A percentile compares a stretch with the other conserved stretches of the same genome.
Evolutionary conservation across 2,329 filamentous ascomycete species (phyloP).

Genomic region (Zasmidium citrigriseum): DNA sequence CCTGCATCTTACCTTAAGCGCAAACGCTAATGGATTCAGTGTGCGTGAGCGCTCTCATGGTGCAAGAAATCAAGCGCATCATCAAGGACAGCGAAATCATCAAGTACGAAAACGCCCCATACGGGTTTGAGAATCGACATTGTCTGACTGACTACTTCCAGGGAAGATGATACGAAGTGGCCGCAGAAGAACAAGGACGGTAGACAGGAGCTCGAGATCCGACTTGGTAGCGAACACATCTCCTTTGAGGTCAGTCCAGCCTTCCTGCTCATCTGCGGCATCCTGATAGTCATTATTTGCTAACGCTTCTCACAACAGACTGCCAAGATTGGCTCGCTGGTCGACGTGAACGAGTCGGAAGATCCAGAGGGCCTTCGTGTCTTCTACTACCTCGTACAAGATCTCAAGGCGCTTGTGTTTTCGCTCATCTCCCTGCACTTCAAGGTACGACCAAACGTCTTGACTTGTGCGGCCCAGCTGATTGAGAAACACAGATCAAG

Average conservation of each 20-base stretch:
- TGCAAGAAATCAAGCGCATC: conserved; percentile 94
- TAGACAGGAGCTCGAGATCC: conserved; percentile 92
- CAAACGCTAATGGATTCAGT: conserved; percentile 55
- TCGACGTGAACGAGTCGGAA: conserved; percentile 93
- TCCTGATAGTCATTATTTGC: background rate
- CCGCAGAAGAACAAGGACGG: conserved; percentile 99
- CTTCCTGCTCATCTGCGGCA: conserved; percentile 19
- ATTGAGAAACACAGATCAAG: conserved; percentile 29
- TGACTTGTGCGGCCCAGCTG: background rate
- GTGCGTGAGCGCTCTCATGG: conserved; percentile 89
- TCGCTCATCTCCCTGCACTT: conserved; percentile 96
- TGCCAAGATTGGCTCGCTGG: conserved; percentile 94
- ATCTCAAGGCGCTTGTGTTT: conserved; percentile 94
- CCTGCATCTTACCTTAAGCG: background rate
- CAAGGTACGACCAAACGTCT: conserved; percentile 62
- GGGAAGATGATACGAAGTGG: conserved; percentile 98
- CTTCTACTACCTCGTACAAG: conserved; percentile 98
- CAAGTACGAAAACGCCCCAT: conserved; percentile 68
- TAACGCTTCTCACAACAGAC: conserved; percentile 60
- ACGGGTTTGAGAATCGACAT: background rate
- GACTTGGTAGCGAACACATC: conserved; percentile 91
- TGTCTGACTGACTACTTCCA: conserved; percentile 40
- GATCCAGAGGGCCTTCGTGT: conserved; percentile 95
- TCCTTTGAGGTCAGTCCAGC: conserved; percentile 77
- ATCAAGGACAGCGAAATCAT: conserved; percentile 97